These are phyloP conservation scores for Myxozyma lipomycoides DNA, from an alignment of 805 yeast species.

Conservation along the genomic window DNA sequence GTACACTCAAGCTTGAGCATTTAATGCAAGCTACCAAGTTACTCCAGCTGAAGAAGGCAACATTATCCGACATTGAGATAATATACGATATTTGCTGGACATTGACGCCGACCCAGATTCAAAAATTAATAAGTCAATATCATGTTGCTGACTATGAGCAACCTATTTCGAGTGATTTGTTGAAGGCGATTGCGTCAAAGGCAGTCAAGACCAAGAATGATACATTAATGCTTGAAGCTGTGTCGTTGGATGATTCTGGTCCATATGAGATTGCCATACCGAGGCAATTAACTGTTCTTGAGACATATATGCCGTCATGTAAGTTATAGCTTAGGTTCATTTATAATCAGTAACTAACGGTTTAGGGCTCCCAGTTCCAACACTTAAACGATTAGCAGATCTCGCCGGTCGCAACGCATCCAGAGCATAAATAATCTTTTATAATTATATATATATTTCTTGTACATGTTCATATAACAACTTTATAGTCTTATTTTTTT, in stretches of 20 bases:
- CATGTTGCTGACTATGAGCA: conserved; percentile 91
- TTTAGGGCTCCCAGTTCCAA: conserved; percentile 65
- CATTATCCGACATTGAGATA: conserved; percentile 83
- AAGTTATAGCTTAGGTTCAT: conserved; percentile 2
- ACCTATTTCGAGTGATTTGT: conserved; percentile 78
- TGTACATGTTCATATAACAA: too few relatives aligned
- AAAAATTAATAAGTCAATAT: conserved; percentile 83
- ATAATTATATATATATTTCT: too few relatives aligned
- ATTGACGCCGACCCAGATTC: conserved; percentile 91
- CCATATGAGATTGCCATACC: conserved; percentile 43
- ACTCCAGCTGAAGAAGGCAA: conserved; percentile 84
- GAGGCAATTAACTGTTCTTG: conserved; percentile 66
- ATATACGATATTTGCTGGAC: conserved; percentile 93
- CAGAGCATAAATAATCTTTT: background rate
- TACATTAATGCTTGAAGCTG: conserved; percentile 41
- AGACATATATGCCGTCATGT: conserved; percentile 86
- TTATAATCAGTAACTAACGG: background rate
- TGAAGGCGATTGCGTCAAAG: conserved; percentile 63
- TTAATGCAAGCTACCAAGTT: conserved; percentile 89
- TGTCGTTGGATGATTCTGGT: conserved; percentile 40
- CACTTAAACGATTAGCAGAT: conserved; percentile 81
- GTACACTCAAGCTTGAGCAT: conserved; percentile 76
- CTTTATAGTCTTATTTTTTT: too few relatives aligned
- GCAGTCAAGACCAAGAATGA: conserved; percentile 46
- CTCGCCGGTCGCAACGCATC: conserved; percentile 36